phyloP scores from a whole-genome alignment of 2,329 filamentous ascomycete species.

The Xylaria sp. region DNA sequence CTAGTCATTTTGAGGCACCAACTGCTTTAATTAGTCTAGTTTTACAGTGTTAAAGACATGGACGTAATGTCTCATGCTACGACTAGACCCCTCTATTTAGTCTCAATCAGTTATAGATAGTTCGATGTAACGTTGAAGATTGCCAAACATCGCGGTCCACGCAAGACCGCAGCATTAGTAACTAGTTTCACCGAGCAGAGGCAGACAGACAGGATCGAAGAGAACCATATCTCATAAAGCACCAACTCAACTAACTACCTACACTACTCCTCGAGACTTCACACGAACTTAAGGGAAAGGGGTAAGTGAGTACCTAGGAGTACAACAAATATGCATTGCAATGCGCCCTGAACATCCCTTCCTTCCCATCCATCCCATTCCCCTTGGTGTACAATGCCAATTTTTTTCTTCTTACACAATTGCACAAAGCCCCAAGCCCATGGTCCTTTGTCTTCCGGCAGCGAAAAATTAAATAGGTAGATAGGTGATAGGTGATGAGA shows the following conservation, averaged over 20 bases:
- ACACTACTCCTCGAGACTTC: background rate
- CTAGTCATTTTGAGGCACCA: too few species aligned
- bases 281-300: background rate
- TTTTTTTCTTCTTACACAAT: background rate
- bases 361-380: background rate
- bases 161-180: too few species aligned
- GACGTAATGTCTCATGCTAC: too few species aligned
- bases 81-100: too few species aligned
- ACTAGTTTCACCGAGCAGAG: background rate
- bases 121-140: background rate
- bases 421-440: conserved; percentile 10
- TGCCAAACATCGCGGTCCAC: too few species aligned
- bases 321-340: background rate
- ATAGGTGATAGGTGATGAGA: conserved; percentile 11
- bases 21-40: too few species aligned
- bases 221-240: conserved; percentile 13
- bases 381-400: conserved; percentile 26
- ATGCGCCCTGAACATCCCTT: background rate
- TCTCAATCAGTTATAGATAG: too few species aligned
- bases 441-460: conserved; percentile 4
- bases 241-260: conserved; percentile 7
- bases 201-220: background rate
- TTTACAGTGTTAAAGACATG: too few species aligned
- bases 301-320: background rate
- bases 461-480: conserved; percentile 5